Percentiles rank a stretch among this genome's conserved stretches.
Evolutionary conservation across 495 filamentous ascomycete genomes (phyloP).

Genomic region (Xylaria acuta): DNA sequence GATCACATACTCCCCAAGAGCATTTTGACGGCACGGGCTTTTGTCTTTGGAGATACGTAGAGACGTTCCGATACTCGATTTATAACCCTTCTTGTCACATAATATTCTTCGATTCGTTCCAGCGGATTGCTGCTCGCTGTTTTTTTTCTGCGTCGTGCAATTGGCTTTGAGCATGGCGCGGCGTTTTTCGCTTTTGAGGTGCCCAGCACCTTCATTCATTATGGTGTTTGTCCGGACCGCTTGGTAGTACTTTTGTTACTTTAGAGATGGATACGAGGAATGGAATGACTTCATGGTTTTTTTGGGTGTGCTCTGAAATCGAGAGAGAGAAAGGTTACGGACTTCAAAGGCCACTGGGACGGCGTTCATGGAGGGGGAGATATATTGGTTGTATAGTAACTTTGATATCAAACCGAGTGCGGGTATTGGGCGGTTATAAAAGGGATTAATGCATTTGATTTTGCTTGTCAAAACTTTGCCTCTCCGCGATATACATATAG

Average conservation of each 20-base stretch:
- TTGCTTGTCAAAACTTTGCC: not conserved
- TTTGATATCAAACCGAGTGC: not conserved
- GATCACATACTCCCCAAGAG: conserved; percentile 30
- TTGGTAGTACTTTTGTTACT: conserved; percentile 23
- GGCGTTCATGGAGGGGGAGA: conserved; percentile 34
- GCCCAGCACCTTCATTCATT: conserved; percentile 31
- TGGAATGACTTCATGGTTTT: conserved; percentile 35
- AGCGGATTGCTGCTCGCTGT: conserved; percentile 30
- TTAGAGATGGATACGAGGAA: conserved; percentile 41
- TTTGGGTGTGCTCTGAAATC: conserved; percentile 30
- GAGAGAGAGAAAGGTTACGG: conserved; percentile 24
- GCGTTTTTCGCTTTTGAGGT: conserved; percentile 33
- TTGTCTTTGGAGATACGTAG: conserved; percentile 13
- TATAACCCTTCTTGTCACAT: conserved; percentile 30
- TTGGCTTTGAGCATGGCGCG: conserved; percentile 38
- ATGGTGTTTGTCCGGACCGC: conserved; percentile 19
- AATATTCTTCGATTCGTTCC: conserved; percentile 29
- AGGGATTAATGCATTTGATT: conserved; percentile 18
- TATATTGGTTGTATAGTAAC: conserved; percentile 30
- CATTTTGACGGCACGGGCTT: conserved; percentile 20
- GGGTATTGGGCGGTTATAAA: conserved; percentile 4
- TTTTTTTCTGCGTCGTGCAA: conserved; percentile 38
- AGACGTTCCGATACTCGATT: conserved; percentile 31
- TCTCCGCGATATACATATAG: not conserved
- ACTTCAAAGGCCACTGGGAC: conserved; percentile 33